Evolutionary conservation across 805 yeast genomes (phyloP), one percentile per base, ranked within the genome.

Genomic region (Spathaspora gorwiae): DNA sequence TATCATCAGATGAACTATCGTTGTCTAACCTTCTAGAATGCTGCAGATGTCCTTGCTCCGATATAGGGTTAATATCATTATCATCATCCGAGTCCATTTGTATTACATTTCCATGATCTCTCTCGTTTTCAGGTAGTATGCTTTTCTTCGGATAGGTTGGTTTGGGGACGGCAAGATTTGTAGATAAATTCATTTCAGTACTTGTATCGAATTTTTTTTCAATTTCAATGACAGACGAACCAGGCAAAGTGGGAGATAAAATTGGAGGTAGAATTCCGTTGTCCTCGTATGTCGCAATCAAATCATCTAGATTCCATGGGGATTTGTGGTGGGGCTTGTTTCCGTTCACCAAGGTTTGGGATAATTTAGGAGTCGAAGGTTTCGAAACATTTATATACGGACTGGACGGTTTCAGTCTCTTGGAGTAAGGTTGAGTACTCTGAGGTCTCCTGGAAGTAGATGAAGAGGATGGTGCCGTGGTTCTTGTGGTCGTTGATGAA

Each of bases 251-350:
- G 1, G 76, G 76, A 6, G 73, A 68, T 26, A 71, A 55, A 6
- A 62, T 64, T 0, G 69, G 65, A 6, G 76, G 76, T 37, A 71
- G 57, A 2, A 42, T 29, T 2, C 70, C 70, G 6, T 54, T 50
- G 5, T 66, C 65, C 11, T 60, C 56, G 51, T 68, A 71, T 26
- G 65, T 55, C 31, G 54, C 24, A 29, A 70, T 45, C 60, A 71
- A 56, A 15, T 70, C 75, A 39, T 71, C 73, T 40, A 71, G 49
- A 47, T 68, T 68, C 75, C 75, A 68, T 6, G 59, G 31, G n/a
- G 26, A 12, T 5, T 29, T 29, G 10, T 40, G 26, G 11, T 26
- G 24, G 11, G 13, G 3, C 7, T n/a, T 43, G 19, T 11, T 29
- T 8, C 11, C n/a, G 19, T 37, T 27, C 19, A 12, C 24, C 39